Conservation (phyloP, 108 stramenopile species). For the Skeletonema grethae region DNA sequence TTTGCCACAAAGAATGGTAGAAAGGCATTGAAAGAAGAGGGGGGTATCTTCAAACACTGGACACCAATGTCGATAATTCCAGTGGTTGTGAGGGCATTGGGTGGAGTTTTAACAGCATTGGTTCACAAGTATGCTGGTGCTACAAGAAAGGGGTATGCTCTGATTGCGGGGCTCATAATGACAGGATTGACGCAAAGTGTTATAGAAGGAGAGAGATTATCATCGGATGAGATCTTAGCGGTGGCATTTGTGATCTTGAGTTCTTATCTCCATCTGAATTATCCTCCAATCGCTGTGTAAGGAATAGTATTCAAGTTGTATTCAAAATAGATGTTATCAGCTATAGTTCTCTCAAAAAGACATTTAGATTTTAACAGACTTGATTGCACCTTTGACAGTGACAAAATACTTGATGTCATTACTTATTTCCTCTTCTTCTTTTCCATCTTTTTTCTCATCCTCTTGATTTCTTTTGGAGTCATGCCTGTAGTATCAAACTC, state of each 20-base stretch:
- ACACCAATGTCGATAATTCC: conserved; percentile 53
- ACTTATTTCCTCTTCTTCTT: conserved; percentile 49
- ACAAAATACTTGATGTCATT: no score
- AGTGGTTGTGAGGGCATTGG: conserved; percentile 60
- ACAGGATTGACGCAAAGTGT: conserved; percentile 56
- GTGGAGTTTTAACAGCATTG: conserved; percentile 80
- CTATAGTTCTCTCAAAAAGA: not conserved
- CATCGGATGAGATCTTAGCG: conserved; percentile 51
- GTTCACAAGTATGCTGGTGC: conserved; percentile 82
- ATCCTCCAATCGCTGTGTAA: conserved; percentile 33
- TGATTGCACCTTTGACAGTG: no score
- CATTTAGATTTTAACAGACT: not conserved
- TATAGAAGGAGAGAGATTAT: conserved; percentile 54
- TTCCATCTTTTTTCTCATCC: conserved; percentile 74
- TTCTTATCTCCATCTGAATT: conserved; percentile 57
- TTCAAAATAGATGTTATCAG: conserved; percentile 9
- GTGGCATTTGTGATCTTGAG: conserved; percentile 60
- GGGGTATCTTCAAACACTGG: conserved; percentile 48
- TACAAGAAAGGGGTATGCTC: conserved; percentile 74
- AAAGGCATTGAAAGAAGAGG: conserved; percentile 41
- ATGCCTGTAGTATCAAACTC: conserved; percentile 67
- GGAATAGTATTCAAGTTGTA: not conserved
- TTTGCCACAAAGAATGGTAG: conserved; percentile 46
- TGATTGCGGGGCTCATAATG: conserved; percentile 63
- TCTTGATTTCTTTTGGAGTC: conserved; percentile 82